Percentiles rank a stretch among this genome's conserved stretches.
Conservation (phyloP, 2,329 filamentous ascomycete genomes). For the Colletotrichum australisinense region DNA sequence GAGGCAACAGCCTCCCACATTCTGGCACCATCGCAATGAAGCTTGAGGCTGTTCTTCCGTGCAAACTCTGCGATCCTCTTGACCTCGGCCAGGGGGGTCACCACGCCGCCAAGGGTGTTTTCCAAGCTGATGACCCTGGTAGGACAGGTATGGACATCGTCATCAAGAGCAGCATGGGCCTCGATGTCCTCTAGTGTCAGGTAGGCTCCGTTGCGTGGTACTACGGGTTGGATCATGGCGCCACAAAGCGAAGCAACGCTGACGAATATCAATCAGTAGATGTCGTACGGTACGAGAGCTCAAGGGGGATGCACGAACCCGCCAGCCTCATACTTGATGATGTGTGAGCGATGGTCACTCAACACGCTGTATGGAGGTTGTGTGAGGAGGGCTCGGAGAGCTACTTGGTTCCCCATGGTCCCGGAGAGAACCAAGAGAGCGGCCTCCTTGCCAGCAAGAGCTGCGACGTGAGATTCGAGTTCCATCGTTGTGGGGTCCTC, state of each 20-base stretch:
- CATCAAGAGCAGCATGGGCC: constrained; percentile 70
- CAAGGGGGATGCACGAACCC: constrained; percentile 54
- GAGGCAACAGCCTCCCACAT: constrained; percentile 85
- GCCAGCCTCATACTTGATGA: constrained; percentile 75
- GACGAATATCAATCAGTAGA: constrained; percentile 35
- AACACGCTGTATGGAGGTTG: constrained; percentile 86
- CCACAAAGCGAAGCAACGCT: constrained; percentile 79
- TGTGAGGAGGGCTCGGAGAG: constrained; percentile 79
- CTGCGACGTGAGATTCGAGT: constrained; percentile 80
- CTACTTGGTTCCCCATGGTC: constrained; percentile 94
- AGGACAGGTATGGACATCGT: constrained; percentile 82
- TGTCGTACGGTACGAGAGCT: neutral
- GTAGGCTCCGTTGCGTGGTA: constrained; percentile 77
- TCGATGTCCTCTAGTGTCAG: constrained; percentile 82
- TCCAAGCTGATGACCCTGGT: constrained; percentile 86
- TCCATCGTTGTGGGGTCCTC: constrained; percentile 84
- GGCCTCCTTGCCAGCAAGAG: constrained; percentile 79
- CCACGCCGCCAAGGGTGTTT: constrained; percentile 84
- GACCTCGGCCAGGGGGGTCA: constrained; percentile 81
- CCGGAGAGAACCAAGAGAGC: constrained; percentile 87
- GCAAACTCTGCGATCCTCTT: constrained; percentile 78
- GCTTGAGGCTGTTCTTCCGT: constrained; percentile 68
- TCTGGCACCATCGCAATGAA: constrained; percentile 84
- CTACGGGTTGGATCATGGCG: constrained; percentile 74
- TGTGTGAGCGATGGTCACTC: constrained; percentile 83